Evolutionary conservation across 352 stramenopile species (phyloP), one percentile per base, ranked within the genome.

Genomic region (Pythium folliculosum): DNA sequence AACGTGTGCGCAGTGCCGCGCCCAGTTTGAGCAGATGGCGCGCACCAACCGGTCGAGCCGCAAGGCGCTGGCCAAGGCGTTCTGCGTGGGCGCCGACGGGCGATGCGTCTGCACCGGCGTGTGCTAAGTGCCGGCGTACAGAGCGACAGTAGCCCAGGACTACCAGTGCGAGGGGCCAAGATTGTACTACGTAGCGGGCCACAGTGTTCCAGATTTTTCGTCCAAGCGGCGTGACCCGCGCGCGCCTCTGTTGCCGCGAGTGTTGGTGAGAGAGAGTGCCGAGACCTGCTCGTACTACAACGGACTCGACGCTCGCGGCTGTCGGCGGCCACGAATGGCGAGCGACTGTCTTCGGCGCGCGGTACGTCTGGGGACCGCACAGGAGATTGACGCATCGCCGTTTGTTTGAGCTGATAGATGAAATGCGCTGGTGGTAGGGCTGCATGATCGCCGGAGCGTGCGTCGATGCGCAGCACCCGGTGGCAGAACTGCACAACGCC

Each of bases 101-200:
- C 13, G 6, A 1, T 63, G 57, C n/a, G 57, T 63, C 25, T 63
- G 57, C 30, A 22, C 30, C 1, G 57, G 44, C 1, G n/a, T 63
- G 23, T 63, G 43, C 30, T 44, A 63, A 47, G 57, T 63, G 1
- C 57, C 57, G 1, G 27, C 12, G 12, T 63, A 63, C 17, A 38
- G 57, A 32, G 44, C 22, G 4, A 22, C 30, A 4, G 2, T 16
- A 13, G 30, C 35, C 7, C 19, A 48, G 16, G 57, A 63, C 21
- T n/a, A 13, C 17, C 21, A 8, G 38, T 63, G 43, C 17, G 17
- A 14, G 6, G 21, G 16, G 19, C 23, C 23, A 3, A 48, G 27
- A 13, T n/a, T 47, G 7, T 47, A 47, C 40, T 47, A 21, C 17
- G 14, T n/a, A 13, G 40, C 40, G 6, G 40, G 40, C 12, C 40